A percentile compares a stretch with the other conserved stretches of the same genome.
Conservation (phyloP, 2,329 filamentous ascomycete species). For the Lecanicillium sp. region DNA sequence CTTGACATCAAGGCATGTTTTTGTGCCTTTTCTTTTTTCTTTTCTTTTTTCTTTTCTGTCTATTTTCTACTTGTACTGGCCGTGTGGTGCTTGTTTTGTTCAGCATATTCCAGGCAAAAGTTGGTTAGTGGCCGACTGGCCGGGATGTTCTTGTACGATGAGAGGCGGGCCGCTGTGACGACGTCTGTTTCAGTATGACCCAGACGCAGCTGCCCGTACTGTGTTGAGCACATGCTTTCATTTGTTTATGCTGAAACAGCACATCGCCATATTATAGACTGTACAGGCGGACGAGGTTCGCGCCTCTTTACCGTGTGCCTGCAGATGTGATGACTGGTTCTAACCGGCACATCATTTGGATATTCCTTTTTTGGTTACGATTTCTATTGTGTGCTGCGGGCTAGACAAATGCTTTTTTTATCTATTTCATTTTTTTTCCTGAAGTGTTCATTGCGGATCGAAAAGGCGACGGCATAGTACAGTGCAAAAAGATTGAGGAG, state of each 20-base stretch:
- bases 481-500: conserved; percentile 10
- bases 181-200: no score
- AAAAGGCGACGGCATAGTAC: conserved; percentile 4
- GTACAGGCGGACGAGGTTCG: conserved; percentile 32
- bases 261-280: conserved; percentile 26
- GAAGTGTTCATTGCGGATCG: neutral
- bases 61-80: conserved; percentile 22
- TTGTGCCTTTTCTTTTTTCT: conserved; percentile 11
- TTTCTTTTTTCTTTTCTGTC: conserved; percentile 17
- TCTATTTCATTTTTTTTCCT: conserved; percentile 11
- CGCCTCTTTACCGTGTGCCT: conserved; percentile 22
- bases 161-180: neutral
- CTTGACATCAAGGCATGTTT: neutral
- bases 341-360: conserved; percentile 19
- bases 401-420: conserved; percentile 15
- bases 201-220: neutral
- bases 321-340: conserved; percentile 25
- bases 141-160: no score
- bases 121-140: no score
- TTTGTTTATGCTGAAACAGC: conserved; percentile 12
- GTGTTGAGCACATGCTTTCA: conserved; percentile 11
- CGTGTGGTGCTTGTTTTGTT: conserved; percentile 17
- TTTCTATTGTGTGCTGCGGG: conserved; percentile 4
- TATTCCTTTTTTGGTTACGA: conserved; percentile 3
- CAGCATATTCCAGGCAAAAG: conserved; percentile 8